phyloP scores from a whole-genome alignment of 768 basidiomycete genomes.

The Amanita pseudoporphyria region DNA sequence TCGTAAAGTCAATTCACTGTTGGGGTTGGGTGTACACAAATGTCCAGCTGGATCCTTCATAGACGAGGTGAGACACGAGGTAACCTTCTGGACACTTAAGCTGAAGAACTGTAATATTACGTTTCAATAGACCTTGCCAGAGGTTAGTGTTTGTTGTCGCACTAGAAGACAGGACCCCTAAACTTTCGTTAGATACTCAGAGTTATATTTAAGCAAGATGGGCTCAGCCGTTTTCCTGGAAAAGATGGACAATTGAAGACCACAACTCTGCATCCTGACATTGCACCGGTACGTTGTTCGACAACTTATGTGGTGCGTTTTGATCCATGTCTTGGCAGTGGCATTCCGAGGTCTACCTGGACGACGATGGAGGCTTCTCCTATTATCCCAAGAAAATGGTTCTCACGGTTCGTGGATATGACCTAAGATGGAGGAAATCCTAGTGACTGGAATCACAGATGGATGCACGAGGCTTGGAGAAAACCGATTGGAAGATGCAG shows the following conservation, averaged over 20 bases:
- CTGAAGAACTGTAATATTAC: background rate
- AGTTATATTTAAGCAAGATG: slow-evolving; percentile 1
- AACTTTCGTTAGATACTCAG: background rate
- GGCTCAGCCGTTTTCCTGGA: background rate
- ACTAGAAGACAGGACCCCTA: background rate
- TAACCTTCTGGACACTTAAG: background rate
- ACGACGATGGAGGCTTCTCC: background rate
- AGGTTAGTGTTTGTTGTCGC: slow-evolving; percentile 7
- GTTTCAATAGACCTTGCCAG: slow-evolving; percentile 15
- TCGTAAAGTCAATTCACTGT: slow-evolving; percentile 10
- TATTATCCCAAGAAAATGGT: slow-evolving; percentile 1
- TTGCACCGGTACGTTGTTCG: background rate
- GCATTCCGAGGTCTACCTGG: background rate
- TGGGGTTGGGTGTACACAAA: slow-evolving; percentile 18
- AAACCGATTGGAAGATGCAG: background rate
- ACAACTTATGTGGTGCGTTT: background rate
- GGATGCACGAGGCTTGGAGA: background rate
- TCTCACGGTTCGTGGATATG: background rate
- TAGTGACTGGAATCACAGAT: slow-evolving; percentile 1
- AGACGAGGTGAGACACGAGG: slow-evolving; percentile 12
- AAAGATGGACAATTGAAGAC: background rate
- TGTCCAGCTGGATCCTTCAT: slow-evolving; percentile 15
- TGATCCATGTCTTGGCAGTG: background rate
- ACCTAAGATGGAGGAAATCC: background rate
- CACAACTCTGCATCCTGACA: background rate